phyloP scores from a whole-genome alignment of 2,329 filamentous ascomycete genomes.

The Phyllachora maydis region DNA sequence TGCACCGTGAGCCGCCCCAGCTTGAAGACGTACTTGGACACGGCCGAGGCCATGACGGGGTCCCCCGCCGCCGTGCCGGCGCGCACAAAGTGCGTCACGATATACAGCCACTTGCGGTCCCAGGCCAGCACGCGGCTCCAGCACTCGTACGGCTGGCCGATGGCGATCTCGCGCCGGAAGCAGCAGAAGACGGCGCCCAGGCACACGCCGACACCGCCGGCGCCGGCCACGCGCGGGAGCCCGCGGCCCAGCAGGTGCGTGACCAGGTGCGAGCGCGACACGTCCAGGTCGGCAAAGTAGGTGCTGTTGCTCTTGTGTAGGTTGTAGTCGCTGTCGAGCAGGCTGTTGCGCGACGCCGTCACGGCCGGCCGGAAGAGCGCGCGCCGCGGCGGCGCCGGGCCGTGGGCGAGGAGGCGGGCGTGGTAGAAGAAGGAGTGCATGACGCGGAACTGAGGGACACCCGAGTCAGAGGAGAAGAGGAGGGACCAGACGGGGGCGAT shows the following conservation, averaged over 20 bases:
- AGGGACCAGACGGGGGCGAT: not conserved
- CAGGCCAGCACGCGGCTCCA: conserved; percentile 50
- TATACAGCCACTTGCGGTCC: conserved; percentile 69
- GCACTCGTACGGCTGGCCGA: conserved; percentile 51
- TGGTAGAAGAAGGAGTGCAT: conserved; percentile 14
- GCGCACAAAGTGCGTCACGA: conserved; percentile 49
- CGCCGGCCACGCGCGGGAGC: conserved; percentile 24
- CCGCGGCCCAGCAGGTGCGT: conserved; percentile 43
- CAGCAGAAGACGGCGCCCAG: conserved; percentile 54
- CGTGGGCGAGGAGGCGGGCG: conserved; percentile 6
- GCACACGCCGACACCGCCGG: conserved; percentile 37
- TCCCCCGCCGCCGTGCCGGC: conserved; percentile 12
- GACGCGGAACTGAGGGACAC: conserved; percentile 10
- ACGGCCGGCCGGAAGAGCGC: conserved; percentile 16
- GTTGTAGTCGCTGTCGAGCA: conserved; percentile 18
- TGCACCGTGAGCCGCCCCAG: conserved; percentile 66
- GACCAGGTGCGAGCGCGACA: conserved; percentile 63
- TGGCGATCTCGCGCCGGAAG: conserved; percentile 54
- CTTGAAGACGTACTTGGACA: conserved; percentile 73
- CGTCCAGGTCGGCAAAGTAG: conserved; percentile 74
- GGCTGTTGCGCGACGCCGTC: conserved; percentile 10
- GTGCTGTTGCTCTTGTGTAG: conserved; percentile 31
- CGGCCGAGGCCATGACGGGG: conserved; percentile 47
- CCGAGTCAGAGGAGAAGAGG: not conserved
- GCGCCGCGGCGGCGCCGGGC: conserved; percentile 7